A percentile compares a stretch with the other conserved stretches of the same genome.
Conservation (phyloP, 306 rosid species). For the Lupinus albus region DNA sequence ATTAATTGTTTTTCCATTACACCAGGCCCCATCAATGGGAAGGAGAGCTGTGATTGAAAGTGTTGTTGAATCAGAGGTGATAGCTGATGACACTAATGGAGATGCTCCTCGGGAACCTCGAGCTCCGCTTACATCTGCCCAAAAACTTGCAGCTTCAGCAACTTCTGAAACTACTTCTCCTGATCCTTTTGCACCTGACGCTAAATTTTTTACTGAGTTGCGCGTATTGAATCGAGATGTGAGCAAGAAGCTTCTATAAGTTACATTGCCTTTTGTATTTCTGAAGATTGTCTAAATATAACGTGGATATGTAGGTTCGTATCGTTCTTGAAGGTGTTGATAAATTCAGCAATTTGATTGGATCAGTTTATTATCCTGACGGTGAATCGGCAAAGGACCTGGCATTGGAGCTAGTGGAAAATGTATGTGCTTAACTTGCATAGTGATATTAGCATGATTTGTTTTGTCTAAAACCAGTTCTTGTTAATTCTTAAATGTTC, state of each 20-base stretch:
- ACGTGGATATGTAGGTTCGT: conserved; percentile 71
- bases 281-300: conserved; percentile 41
- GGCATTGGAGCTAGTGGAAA: conserved; percentile 91
- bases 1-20: conserved; percentile 31
- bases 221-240: conserved; percentile 87
- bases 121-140: conserved; percentile 89
- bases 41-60: conserved; percentile 72
- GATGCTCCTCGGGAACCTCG: conserved; percentile 71
- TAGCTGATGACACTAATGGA: conserved; percentile 63
- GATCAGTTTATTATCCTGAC: conserved; percentile 90
- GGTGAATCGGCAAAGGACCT: conserved; percentile 95
- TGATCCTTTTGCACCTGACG: conserved; percentile 83
- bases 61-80: conserved; percentile 58
- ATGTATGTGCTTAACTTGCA: conserved; percentile 51
- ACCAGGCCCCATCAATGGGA: conserved; percentile 91
- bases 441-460: conserved; percentile 29
- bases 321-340: conserved; percentile 94
- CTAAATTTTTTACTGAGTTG: conserved; percentile 94
- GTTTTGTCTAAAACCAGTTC: conserved; percentile 18
- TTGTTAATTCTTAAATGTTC: conserved; percentile 9
- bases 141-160: conserved; percentile 85
- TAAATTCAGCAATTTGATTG: conserved; percentile 94
- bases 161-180: conserved; percentile 60
- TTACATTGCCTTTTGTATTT: conserved; percentile 27
- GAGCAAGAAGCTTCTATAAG: conserved; percentile 36